Base-by-base conservation (phyloP, 2,329 filamentous ascomycete species). In the Fusarium redolens region DNA sequence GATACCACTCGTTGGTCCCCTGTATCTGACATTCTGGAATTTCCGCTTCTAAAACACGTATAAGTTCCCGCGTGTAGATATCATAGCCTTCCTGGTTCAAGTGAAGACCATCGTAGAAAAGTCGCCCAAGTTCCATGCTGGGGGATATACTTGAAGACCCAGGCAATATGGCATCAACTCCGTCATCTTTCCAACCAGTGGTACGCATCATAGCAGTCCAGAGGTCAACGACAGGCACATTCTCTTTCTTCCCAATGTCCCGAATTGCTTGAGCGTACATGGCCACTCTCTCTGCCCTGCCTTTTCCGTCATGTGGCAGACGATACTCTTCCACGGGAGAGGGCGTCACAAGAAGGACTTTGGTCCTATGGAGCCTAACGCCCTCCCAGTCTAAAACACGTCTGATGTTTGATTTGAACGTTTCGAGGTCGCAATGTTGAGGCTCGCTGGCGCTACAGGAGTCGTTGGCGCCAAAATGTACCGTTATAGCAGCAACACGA, bases 291-390 rank as follows among this genome's bases (percentile, higher is more conserved):
- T 51, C 28, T 1, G 44, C 44, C 17, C 56, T 59, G 43, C 44
- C 44, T 4, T 25, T 15, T 15, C 56, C 56, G 17, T 40, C 35
- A 31, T 59, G 56, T 20, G 56, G 56, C 7, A 59, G 33, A 25
- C 56, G 56, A 15, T 59, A 51, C 33, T 59, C 56, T 51, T 59
- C 56, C 5, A 59, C 56, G 18, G 56, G 56, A 51, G 44, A 59
- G 9, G 55, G 44, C 6, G 44, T 40, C 7, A 59, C 43, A 20
- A 59, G 44, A 15, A 59, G 18, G 15, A 51, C 20, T 31, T 12
- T 59, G 3, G 56, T 59, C 20, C 12, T 5, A 12, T 59, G 56
- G 13, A 59, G 35, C 17, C 9, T 51, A 7, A 40, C 35, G 20
- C 35, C 56, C 3, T 59, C 56, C 43, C 56, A 59, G 8, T 40